Evolutionary conservation across 345 rosid genomes (phyloP).

Genomic region (Populus euphratica): DNA sequence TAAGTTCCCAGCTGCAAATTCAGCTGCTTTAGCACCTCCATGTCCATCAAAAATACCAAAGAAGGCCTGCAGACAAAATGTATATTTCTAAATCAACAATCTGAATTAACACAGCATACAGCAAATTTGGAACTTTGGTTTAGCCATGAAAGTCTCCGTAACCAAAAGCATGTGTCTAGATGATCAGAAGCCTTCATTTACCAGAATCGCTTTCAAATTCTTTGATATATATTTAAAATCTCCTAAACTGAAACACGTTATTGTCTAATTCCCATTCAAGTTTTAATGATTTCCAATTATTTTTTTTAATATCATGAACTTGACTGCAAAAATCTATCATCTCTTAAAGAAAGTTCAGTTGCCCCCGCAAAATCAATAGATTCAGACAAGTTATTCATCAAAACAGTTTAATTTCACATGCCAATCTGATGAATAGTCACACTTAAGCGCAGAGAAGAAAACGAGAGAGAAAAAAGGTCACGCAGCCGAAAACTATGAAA

Average conservation of each 20-base stretch:
- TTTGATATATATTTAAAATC: background rate
- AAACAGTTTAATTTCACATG: background rate
- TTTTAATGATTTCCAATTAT: background rate
- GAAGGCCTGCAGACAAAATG: constrained; percentile 43
- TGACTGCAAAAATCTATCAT: background rate
- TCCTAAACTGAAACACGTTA: background rate
- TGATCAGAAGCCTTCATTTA: background rate
- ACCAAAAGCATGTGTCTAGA: background rate
- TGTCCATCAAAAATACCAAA: constrained; percentile 93
- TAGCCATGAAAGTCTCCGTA: background rate
- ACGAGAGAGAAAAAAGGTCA: background rate
- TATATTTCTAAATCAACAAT: background rate
- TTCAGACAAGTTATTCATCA: background rate
- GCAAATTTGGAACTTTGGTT: background rate
- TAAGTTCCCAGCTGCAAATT: constrained; percentile 66
- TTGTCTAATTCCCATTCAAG: background rate
- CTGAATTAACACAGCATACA: background rate
- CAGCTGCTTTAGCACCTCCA: constrained; percentile 79
- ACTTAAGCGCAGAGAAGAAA: background rate
- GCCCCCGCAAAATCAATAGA: background rate
- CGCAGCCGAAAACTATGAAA: too few relatives aligned
- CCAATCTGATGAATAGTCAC: background rate
- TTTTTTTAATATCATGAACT: background rate
- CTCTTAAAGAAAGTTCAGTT: background rate
- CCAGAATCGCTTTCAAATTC: background rate